Percentiles rank a stretch among this genome's conserved stretches.
phyloP scores from a whole-genome alignment of 208 protist genomes.

The Trypanosoma melophagium region DNA sequence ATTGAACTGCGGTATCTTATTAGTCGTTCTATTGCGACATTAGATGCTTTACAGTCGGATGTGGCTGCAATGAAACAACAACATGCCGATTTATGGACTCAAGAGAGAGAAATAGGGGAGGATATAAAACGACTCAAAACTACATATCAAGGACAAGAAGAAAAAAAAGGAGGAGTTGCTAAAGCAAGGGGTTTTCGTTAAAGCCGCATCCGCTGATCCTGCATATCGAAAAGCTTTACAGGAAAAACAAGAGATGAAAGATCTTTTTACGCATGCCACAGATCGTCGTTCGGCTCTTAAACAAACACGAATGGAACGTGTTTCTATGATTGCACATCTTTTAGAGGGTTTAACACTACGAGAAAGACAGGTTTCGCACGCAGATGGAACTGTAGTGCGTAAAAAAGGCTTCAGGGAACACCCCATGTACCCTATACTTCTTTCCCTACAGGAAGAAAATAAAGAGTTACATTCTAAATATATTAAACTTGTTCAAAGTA shows the following conservation, averaged over 20 bases:
- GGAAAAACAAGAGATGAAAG: slow-evolving; percentile 3
- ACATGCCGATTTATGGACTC: slow-evolving; percentile 17
- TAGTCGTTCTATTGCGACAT: slow-evolving; percentile 15
- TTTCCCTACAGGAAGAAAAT: slow-evolving; percentile 26
- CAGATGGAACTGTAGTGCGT: not conserved
- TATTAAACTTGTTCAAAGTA: slow-evolving; percentile 21
- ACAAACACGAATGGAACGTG: slow-evolving; percentile 14
- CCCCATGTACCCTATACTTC: slow-evolving; percentile 12
- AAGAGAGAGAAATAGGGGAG: not conserved
- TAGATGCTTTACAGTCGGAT: slow-evolving; percentile 16
- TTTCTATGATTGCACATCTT: slow-evolving; percentile 21
- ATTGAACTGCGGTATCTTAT: slow-evolving; percentile 24
- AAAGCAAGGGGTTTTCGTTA: slow-evolving; percentile 19
- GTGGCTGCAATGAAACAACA: slow-evolving; percentile 2
- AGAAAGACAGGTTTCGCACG: not conserved
- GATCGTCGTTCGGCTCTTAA: slow-evolving; percentile 11
- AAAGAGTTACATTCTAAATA: slow-evolving; percentile 13
- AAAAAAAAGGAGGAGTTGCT: slow-evolving; percentile 23
- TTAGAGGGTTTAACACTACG: slow-evolving; percentile 18
- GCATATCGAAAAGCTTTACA: slow-evolving; percentile 21
- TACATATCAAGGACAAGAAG: slow-evolving; percentile 11
- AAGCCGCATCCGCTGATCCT: slow-evolving; percentile 21
- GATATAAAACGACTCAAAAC: slow-evolving; percentile 19
- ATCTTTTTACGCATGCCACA: not conserved
- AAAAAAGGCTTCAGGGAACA: slow-evolving; percentile 5